phyloP scores from a whole-genome alignment of 2,329 filamentous ascomycete species.

The Lachnellula occidentalis region DNA sequence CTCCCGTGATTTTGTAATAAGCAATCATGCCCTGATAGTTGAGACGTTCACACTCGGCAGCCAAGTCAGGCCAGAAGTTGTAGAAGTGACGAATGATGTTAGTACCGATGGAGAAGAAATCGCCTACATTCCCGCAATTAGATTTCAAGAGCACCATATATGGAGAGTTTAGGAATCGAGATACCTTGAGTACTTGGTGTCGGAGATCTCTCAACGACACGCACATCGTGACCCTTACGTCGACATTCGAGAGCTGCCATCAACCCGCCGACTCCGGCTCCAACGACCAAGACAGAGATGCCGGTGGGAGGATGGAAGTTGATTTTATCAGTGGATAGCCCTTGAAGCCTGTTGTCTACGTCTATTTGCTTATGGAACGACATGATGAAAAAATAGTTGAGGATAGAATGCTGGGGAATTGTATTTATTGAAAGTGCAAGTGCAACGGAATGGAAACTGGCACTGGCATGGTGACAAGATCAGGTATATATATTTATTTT shows the following conservation, averaged over 20 bases:
- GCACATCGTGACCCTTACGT: conserved; percentile 49
- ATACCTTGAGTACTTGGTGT: conserved; percentile 37
- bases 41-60: conserved; percentile 41
- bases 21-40: conserved; percentile 33
- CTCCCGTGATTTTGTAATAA: conserved; percentile 30
- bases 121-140: conserved; percentile 14
- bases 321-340: not conserved
- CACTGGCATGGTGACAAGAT: too few relatives aligned
- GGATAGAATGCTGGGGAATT: too few relatives aligned
- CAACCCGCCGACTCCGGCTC: conserved; percentile 52
- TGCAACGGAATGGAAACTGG: too few relatives aligned
- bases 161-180: not conserved
- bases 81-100: conserved; percentile 49
- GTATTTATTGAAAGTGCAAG: too few relatives aligned
- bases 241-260: conserved; percentile 54
- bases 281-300: conserved; percentile 46
- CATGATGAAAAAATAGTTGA: not conserved
- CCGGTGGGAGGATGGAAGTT: conserved; percentile 18
- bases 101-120: conserved; percentile 48
- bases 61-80: conserved; percentile 44
- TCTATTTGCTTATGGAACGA: not conserved
- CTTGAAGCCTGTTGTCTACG: not conserved
- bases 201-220: conserved; percentile 41
- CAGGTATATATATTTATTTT: too few relatives aligned
- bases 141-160: not conserved